These are phyloP conservation scores for Boletus rufocinnamomeus DNA, from an alignment of 768 basidiomycete genomes.

Conservation along the genomic window DNA sequence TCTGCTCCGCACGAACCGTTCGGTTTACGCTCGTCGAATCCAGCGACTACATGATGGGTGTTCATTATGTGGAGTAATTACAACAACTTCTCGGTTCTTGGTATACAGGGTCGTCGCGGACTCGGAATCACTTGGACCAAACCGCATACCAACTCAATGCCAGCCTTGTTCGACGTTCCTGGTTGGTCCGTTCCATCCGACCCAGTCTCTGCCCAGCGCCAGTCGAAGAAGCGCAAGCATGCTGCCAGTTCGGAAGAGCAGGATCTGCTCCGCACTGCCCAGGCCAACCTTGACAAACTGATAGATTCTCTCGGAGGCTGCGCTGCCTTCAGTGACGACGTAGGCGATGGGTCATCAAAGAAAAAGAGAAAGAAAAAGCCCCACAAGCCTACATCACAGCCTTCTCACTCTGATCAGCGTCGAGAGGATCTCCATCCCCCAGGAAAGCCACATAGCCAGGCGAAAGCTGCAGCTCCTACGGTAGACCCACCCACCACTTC, in stretches of 20 bases:
- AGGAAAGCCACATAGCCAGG: conserved; percentile 2
- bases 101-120: not conserved
- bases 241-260: conserved; percentile 42
- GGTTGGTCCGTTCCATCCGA: conserved; percentile 61
- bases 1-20: not conserved
- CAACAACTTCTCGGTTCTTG: not conserved
- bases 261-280: conserved; percentile 40
- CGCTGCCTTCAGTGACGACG: conserved; percentile 36
- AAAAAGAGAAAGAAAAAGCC: conserved; percentile 21
- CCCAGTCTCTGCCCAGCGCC: conserved; percentile 40
- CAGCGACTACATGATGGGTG: not conserved
- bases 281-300: conserved; percentile 62
- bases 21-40: not conserved
- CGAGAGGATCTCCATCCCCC: not conserved
- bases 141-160: conserved; percentile 15
- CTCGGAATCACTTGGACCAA: conserved; percentile 10
- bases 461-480: conserved; percentile 13
- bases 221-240: conserved; percentile 53
- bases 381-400: conserved; percentile 3
- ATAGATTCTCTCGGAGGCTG: conserved; percentile 47
- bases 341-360: conserved; percentile 23
- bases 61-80: not conserved
- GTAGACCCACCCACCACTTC: conserved; percentile 13
- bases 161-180: conserved; percentile 61
- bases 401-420: conserved; percentile 11